A percentile compares a stretch with the other conserved stretches of the same genome.
Evolutionary conservation across 2,329 filamentous ascomycete species (phyloP).

Genomic region (Ascochyta fabae): DNA sequence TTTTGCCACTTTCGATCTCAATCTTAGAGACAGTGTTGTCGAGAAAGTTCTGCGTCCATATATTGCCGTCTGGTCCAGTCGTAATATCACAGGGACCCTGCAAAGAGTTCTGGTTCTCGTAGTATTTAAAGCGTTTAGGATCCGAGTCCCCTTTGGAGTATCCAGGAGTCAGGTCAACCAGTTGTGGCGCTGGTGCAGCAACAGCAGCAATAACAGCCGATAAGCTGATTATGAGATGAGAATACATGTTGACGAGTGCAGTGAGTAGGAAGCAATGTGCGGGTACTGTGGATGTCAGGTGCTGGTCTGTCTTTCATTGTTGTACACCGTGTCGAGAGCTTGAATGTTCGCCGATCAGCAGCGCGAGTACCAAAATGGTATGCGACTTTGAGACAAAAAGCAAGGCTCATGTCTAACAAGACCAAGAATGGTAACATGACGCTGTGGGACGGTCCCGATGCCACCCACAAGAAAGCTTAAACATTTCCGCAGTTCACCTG

Average conservation of each 20-base stretch:
- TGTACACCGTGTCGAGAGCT: background rate
- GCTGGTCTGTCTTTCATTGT: background rate
- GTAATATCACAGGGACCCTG: slow-evolving; percentile 19
- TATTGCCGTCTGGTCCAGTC: slow-evolving; percentile 15
- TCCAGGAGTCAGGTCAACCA: slow-evolving; percentile 7
- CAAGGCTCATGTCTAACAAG: background rate
- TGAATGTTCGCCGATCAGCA: background rate
- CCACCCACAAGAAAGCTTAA: too few species aligned
- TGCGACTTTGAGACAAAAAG: background rate
- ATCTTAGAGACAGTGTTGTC: slow-evolving; percentile 18
- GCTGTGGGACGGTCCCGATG: background rate
- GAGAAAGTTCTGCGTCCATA: slow-evolving; percentile 18
- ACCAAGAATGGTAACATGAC: background rate
- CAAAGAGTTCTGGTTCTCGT: slow-evolving; percentile 8
- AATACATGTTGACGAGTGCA: background rate
- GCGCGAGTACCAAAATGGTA: background rate
- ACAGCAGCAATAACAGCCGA: background rate
- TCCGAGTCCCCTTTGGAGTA: slow-evolving; percentile 17
- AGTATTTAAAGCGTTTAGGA: slow-evolving; percentile 11
- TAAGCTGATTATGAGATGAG: background rate
- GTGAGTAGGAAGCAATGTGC: background rate
- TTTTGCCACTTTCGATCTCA: slow-evolving; percentile 8
- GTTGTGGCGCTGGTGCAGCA: slow-evolving; percentile 12
- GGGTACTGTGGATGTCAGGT: background rate
- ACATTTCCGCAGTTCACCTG: too few species aligned